Percentiles rank a stretch among this genome's conserved stretches.
Conservation (phyloP, 2,329 filamentous ascomycete species). For the Hymenoscyphus fructigenus region DNA sequence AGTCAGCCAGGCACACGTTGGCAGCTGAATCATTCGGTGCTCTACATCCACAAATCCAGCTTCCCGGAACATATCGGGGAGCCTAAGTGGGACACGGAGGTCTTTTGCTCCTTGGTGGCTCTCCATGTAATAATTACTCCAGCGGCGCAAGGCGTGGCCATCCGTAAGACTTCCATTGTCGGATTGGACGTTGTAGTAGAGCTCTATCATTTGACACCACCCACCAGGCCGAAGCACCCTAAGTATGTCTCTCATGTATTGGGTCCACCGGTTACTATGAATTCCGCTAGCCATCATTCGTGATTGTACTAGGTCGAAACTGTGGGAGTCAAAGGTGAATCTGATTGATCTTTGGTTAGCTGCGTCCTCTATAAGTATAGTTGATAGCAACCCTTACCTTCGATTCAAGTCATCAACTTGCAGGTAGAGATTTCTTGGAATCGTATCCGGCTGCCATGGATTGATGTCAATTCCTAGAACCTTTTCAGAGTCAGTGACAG, state of each 20-base stretch:
- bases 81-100: slow-evolving; percentile 59
- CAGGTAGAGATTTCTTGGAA: slow-evolving; percentile 65
- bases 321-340: slow-evolving; percentile 66
- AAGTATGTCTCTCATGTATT: slow-evolving; percentile 75
- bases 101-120: slow-evolving; percentile 65
- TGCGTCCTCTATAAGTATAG: not conserved
- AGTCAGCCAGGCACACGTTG: slow-evolving; percentile 67
- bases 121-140: slow-evolving; percentile 65
- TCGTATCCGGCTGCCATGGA: slow-evolving; percentile 64
- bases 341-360: slow-evolving; percentile 35
- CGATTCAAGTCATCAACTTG: slow-evolving; percentile 73
- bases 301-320: slow-evolving; percentile 81
- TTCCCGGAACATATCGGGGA: slow-evolving; percentile 41
- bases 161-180: slow-evolving; percentile 76
- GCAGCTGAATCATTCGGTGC: slow-evolving; percentile 62
- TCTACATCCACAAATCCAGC: slow-evolving; percentile 69
- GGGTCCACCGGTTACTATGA: slow-evolving; percentile 61
- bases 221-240: slow-evolving; percentile 71
- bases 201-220: slow-evolving; percentile 87
- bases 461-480: slow-evolving; percentile 71
- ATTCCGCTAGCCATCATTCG: slow-evolving; percentile 33
- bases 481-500: slow-evolving; percentile 41
- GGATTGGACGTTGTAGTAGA: slow-evolving; percentile 83
- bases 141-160: slow-evolving; percentile 63
- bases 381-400: slow-evolving; percentile 43